Percentiles rank a stretch among this genome's conserved stretches.
These are phyloP conservation scores for Euryodendron excelsum DNA, from an alignment of 148 eudicot species.

Conservation along the genomic window DNA sequence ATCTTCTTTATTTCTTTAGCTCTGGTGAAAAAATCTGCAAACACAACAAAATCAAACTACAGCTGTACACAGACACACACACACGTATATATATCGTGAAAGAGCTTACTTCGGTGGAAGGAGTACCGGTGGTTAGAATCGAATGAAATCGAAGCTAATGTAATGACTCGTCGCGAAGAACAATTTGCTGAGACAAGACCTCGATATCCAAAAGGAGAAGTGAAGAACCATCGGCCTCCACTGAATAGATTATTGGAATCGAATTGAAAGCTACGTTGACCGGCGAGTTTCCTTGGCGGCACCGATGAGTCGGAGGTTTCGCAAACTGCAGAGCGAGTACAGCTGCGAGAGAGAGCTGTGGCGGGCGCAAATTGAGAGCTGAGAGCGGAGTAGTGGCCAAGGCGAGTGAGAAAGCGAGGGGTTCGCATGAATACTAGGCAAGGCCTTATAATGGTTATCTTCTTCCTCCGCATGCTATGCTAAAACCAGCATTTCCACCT, in stretches of 20 bases:
- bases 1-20: slow-evolving; percentile 64
- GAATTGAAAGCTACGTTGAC: background rate
- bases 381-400: slow-evolving; percentile 24
- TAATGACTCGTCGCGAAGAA: slow-evolving; percentile 8
- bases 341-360: slow-evolving; percentile 11
- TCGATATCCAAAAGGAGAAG: background rate
- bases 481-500: background rate
- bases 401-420: slow-evolving; percentile 38
- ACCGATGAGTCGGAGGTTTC: background rate
- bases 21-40: slow-evolving; percentile 70
- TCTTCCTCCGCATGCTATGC: slow-evolving; percentile 23
- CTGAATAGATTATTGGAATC: background rate
- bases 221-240: background rate
- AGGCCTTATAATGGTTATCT: slow-evolving; percentile 7
- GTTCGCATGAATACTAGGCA: slow-evolving; percentile 30
- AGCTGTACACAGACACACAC: background rate
- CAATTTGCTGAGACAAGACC: slow-evolving; percentile 4
- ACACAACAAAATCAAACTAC: background rate
- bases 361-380: background rate
- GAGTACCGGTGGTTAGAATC: slow-evolving; percentile 19
- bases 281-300: background rate
- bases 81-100: background rate
- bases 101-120: slow-evolving; percentile 45
- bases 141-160: slow-evolving; percentile 17
- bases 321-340: background rate